Conservation (phyloP, 352 stramenopile species). For the Hyaloperonospora arabidopsidis region DNA sequence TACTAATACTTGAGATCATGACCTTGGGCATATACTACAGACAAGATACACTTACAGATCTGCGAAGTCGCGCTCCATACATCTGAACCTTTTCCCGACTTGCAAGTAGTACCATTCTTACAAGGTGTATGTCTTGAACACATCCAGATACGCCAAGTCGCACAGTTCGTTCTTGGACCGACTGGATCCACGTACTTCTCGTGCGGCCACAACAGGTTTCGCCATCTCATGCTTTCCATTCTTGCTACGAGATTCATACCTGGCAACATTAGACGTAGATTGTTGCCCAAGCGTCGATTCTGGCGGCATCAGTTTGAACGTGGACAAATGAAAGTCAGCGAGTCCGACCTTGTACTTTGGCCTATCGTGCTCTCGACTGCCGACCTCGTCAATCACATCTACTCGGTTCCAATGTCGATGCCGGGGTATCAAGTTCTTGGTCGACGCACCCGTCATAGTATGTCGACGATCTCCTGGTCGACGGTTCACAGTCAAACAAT, state of each 20-base stretch:
- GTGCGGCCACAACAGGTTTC: constrained; percentile 1
- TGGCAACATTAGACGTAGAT: constrained; percentile 3
- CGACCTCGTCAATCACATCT: neutral
- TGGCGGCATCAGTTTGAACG: constrained; percentile 21
- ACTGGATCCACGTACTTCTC: constrained; percentile 5
- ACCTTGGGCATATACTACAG: no score
- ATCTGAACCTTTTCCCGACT: no score
- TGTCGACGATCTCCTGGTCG: constrained; percentile 11
- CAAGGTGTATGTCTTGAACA: constrained; percentile 23
- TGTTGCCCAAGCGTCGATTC: constrained; percentile 3
- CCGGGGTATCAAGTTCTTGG: neutral
- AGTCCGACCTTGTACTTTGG: constrained; percentile 9
- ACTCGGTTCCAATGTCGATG: constrained; percentile 2
- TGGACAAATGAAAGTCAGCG: constrained; percentile 28
- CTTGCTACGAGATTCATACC: constrained; percentile 9
- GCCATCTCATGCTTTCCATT: constrained; percentile 2
- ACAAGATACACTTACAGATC: no score
- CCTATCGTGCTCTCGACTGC: neutral
- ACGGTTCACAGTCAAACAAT: constrained; percentile 19
- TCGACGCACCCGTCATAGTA: constrained; percentile 10
- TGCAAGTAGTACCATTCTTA: constrained; percentile 3
- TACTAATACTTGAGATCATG: no score
- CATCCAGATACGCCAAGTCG: constrained; percentile 25
- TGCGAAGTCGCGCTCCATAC: no score
- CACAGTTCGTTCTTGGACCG: constrained; percentile 22